These are phyloP conservation scores for Nicotiana undulata DNA, from an alignment of 257 asterid species.

Conservation along the genomic window DNA sequence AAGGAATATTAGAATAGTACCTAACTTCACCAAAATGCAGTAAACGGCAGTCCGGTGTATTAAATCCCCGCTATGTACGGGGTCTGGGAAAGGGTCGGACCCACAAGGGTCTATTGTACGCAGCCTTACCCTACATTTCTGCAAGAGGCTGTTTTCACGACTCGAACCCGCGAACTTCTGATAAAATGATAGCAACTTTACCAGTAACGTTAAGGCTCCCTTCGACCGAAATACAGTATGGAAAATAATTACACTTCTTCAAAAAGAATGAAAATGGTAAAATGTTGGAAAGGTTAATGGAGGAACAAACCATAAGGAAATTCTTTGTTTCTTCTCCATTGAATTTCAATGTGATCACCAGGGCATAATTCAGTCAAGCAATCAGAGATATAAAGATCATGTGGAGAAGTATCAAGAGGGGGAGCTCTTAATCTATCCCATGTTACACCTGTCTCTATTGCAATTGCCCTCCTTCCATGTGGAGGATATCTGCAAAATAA, in stretches of 20 bases:
- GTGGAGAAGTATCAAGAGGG: conserved; percentile 48
- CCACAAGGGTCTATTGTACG: no score
- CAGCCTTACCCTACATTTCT: no score
- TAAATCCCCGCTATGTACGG: no score
- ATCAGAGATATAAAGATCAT: conserved; percentile 61
- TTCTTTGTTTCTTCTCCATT: conserved; percentile 83
- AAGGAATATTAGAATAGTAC: background rate
- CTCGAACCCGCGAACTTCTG: no score
- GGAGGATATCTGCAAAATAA: conserved; percentile 54
- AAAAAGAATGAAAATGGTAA: background rate
- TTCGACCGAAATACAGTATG: no score
- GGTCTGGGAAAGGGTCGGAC: no score
- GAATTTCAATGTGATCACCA: conserved; percentile 80
- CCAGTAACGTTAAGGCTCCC: no score
- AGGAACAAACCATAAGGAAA: conserved; percentile 72
- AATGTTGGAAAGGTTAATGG: background rate
- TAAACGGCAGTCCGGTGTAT: no score
- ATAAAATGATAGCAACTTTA: no score
- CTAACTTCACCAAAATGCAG: background rate
- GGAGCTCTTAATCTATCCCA: conserved; percentile 86
- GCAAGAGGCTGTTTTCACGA: no score
- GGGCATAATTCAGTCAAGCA: conserved; percentile 67
- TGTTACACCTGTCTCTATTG: conserved; percentile 63
- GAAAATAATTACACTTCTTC: background rate
- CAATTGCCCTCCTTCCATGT: conserved; percentile 66